Evolutionary conservation across 768 basidiomycete species (phyloP), one percentile per base, ranked within the genome.

Genomic region (Lactarius evosmus): DNA sequence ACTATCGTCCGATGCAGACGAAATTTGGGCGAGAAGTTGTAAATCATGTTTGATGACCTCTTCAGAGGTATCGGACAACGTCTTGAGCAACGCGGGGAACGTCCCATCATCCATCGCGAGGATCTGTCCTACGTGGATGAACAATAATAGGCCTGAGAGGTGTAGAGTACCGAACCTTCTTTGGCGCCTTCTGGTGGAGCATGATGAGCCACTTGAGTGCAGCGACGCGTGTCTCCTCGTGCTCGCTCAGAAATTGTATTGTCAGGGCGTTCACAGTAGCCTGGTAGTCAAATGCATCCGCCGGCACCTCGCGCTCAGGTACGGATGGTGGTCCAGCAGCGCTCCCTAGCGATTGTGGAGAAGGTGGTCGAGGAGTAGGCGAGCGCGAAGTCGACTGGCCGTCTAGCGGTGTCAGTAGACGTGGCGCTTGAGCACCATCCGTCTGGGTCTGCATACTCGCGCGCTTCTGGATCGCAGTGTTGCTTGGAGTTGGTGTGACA

Each of bases 131-230:
- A 36, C 7, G 9, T 60, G 40, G 34, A n/a, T 51, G 54, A 40
- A 46, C 32, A 17, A 56, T 50, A 32, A 11, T 12, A 8, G 16
- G 2, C 25, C 33, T 7, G 17, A 25, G 32, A 50, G 33, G 27
- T 32, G 17, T 33, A 17, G n/a, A 34, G 19, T 46, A 12, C 58
- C 71, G 52, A 65, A 90, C 95, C 85, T 96, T 96, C 76, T 89
- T 92, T 0, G 97, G 97, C 14, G 95, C 94, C 72, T 98, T 98
- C 73, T 95, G 91, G 75, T 99, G 97, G 57, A 99, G 77, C 97
- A 99, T 99, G 61, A 97, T 87, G 41, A 99, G 78, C 97, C 97
- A 99, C 75, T 96, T 95, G 69, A 99, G 74, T 2, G 96, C 95
- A 30, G 95, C 94, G 6, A 98, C 93, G 55, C 95, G 80, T 0